A percentile compares a stretch with the other conserved stretches of the same genome.
These are phyloP conservation scores for Kurtzmaniella fragi DNA, from an alignment of 805 yeast species.

Conservation along the genomic window DNA sequence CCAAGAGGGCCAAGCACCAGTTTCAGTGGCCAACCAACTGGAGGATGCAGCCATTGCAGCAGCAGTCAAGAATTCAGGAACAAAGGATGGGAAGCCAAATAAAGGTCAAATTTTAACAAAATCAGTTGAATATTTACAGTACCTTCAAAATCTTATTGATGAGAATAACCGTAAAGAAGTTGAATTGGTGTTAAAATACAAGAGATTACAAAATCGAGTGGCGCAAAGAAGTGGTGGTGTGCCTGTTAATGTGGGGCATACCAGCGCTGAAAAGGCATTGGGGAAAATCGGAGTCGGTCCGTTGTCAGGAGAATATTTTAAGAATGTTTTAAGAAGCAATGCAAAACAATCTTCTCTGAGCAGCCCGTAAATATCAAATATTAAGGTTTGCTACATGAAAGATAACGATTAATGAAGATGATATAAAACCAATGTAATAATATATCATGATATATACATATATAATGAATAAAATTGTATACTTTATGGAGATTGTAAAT, in stretches of 20 bases:
- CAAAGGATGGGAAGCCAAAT: slow-evolving; percentile 80
- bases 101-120: slow-evolving; percentile 77
- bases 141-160: slow-evolving; percentile 68
- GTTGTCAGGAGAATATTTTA: slow-evolving; percentile 42
- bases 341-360: slow-evolving; percentile 14
- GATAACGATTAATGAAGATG: too few species aligned
- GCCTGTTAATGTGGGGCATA: slow-evolving; percentile 41
- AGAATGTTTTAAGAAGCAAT: slow-evolving; percentile 18
- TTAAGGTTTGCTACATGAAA: neutral
- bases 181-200: slow-evolving; percentile 58
- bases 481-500: too few species aligned
- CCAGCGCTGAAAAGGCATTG: slow-evolving; percentile 75
- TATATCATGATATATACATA: neutral
- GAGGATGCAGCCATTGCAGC: slow-evolving; percentile 24
- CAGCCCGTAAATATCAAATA: slow-evolving; percentile 1
- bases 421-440: neutral
- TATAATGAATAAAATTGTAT: neutral
- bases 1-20: slow-evolving; percentile 13
- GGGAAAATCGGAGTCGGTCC: slow-evolving; percentile 84
- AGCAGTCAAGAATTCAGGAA: slow-evolving; percentile 43
- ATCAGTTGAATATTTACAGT: slow-evolving; percentile 66
- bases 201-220: slow-evolving; percentile 46
- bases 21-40: slow-evolving; percentile 6
- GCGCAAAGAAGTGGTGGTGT: slow-evolving; percentile 35
- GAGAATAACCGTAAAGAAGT: slow-evolving; percentile 75